Evolutionary conservation across 75 land plant species (phyloP), one percentile per base, ranked within the genome.

Genomic region (Pinus tabuliformis): DNA sequence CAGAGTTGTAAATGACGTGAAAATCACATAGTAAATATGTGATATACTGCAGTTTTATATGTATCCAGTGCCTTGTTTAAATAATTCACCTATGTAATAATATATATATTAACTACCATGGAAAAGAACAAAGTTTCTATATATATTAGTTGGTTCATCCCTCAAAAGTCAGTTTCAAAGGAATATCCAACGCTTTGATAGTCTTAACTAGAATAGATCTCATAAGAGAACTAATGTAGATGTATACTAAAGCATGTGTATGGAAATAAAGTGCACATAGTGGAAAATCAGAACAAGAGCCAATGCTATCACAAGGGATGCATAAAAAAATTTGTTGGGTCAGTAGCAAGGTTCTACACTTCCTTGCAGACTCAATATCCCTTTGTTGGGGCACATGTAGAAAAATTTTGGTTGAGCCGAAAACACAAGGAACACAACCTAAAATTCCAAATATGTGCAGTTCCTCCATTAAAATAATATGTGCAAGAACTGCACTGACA

Each of bases 111-210:
- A 1, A 96, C 99, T 70, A 96, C 79, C 57, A 94, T 24, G 54
- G 91, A 74, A 73, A 96, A 96, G 42, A 75, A 78, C 91, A 92
- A 93, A n/a, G 96, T 89, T 76, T 95, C 87, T 3, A 90, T 89
- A 78, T 91, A 95, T 61, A 91, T 76, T 28, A 95, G 80, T 77
- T 95, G 98, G 83, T 95, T 95, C 84, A 78, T 85, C 77, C 98
- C 98, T 57, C 85, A 57, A 95, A 87, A 20, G 98, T 95, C 62
- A 95, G 78, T 78, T 95, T 95, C 78, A 95, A 68, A 58, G 96
- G 96, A 84, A 95, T 95, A 76, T 92, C 93, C 71, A 95, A 88
- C 18, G 96, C 98, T 78, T 95, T 95, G 45, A 89, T 94, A 80
- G 94, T 89, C 98, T 93, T 95, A 13, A 81, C 82, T 56, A 78